A percentile compares a stretch with the other conserved stretches of the same genome.
Conservation (phyloP, 306 rosid species). For the Gillenia trifoliata region DNA sequence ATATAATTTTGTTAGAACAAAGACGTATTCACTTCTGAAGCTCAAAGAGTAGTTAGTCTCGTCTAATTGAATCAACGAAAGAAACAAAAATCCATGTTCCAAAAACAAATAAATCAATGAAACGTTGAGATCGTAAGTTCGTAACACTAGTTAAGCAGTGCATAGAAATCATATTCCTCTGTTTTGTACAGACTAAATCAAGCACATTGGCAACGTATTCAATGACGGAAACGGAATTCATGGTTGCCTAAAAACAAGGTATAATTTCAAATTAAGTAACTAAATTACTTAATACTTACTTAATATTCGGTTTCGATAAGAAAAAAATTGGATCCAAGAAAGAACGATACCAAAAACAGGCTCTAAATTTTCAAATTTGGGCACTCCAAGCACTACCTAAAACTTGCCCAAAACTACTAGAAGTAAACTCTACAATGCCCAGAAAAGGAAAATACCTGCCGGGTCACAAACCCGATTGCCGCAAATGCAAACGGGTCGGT, state of each 20-base stretch:
- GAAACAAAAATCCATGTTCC: neutral
- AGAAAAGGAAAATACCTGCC: slow-evolving; percentile 30
- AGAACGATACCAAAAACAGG: neutral
- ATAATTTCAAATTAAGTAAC: too few relatives aligned
- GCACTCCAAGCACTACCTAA: neutral
- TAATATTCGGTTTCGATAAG: too few relatives aligned
- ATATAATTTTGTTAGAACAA: too few relatives aligned
- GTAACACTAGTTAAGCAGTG: neutral
- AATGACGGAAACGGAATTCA: too few relatives aligned
- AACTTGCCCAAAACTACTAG: neutral
- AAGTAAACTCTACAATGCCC: neutral
- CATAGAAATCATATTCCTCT: neutral
- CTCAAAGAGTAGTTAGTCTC: neutral
- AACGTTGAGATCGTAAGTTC: neutral
- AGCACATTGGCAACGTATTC: too few relatives aligned
- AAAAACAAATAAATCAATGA: neutral
- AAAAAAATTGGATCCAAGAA: neutral
- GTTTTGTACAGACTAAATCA: neutral
- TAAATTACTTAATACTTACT: too few relatives aligned
- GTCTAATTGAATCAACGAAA: neutral
- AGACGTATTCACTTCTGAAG: too few relatives aligned
- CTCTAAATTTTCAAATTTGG: too few relatives aligned
- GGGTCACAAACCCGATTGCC: slow-evolving; percentile 35
- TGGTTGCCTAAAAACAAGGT: too few relatives aligned
- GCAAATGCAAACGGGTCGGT: slow-evolving; percentile 49